Percentiles rank a stretch among this genome's conserved stretches.
phyloP scores from a whole-genome alignment of 306 rosid species.

The Ammopiptanthus mongolicus region DNA sequence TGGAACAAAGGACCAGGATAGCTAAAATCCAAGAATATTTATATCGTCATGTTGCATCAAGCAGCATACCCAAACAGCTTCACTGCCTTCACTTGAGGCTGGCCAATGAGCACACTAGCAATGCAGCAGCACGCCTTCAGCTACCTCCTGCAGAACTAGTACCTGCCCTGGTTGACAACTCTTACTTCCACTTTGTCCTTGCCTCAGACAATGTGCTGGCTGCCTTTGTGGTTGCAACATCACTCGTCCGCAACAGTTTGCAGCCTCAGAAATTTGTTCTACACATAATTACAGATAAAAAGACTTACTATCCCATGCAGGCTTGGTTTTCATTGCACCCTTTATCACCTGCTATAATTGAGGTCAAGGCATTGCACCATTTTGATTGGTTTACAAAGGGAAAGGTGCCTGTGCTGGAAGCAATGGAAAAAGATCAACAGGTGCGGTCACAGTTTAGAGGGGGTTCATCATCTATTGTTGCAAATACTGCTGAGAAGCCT shows the following conservation, averaged over 20 bases:
- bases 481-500: constrained; percentile 77
- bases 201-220: constrained; percentile 97
- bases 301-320: constrained; percentile 96
- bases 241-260: constrained; percentile 75
- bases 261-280: constrained; percentile 64
- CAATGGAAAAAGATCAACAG: constrained; percentile 93
- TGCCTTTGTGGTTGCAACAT: constrained; percentile 79
- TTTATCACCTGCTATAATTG: constrained; percentile 79
- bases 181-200: constrained; percentile 77
- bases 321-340: constrained; percentile 97
- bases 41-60: constrained; percentile 79
- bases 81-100: constrained; percentile 79
- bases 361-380: constrained; percentile 98
- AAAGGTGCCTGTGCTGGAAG: constrained; percentile 93
- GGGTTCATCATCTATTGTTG: constrained; percentile 88
- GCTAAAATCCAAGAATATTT: constrained; percentile 84
- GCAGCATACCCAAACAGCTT: constrained; percentile 94
- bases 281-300: constrained; percentile 85
- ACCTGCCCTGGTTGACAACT: constrained; percentile 87
- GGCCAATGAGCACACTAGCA: constrained; percentile 79
- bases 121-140: constrained; percentile 84
- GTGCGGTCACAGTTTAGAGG: constrained; percentile 89
- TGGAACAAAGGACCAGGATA: constrained; percentile 76
- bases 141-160: constrained; percentile 90
- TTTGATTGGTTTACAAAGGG: constrained; percentile 96